These are phyloP conservation scores for Rhodotorula sp. DNA, from an alignment of 1,284 basidiomycete genomes.

Conservation along the genomic window DNA sequence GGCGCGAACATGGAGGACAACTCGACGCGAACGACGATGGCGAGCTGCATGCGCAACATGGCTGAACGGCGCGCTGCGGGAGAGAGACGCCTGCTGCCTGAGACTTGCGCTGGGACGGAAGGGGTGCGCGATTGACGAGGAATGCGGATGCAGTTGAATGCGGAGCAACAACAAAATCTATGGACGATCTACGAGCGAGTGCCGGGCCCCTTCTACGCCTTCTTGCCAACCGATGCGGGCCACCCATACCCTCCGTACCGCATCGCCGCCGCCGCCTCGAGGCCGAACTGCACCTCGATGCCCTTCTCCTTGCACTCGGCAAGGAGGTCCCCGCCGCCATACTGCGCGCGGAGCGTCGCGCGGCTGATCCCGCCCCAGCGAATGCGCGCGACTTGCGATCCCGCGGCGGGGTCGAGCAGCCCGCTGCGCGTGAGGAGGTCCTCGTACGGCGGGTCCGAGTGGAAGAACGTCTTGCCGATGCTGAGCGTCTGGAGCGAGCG, in stretches of 20 bases:
- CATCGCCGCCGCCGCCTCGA: not conserved
- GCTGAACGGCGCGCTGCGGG: too few relatives aligned
- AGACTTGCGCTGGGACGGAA: too few relatives aligned
- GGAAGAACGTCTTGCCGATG: conserved; percentile 15
- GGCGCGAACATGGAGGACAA: too few relatives aligned
- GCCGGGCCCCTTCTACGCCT: not conserved
- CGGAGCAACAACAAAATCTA: too few relatives aligned
- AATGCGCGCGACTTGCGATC: not conserved
- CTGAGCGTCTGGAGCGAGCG: conserved; percentile 1
- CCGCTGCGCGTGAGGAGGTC: not conserved
- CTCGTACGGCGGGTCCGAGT: conserved; percentile 12
- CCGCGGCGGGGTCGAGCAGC: not conserved
- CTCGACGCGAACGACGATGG: too few relatives aligned
- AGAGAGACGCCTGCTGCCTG: too few relatives aligned
- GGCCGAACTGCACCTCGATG: conserved; percentile 16
- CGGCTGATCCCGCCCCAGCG: conserved; percentile 14
- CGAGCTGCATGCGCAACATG: too few relatives aligned
- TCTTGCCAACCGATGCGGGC: not conserved
- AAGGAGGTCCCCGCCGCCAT: conserved; percentile 15
- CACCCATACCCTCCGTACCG: conserved; percentile 7
- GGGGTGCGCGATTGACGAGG: too few relatives aligned
- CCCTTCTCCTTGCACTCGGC: conserved; percentile 8
- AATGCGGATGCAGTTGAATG: too few relatives aligned
- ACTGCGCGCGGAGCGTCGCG: conserved; percentile 19
- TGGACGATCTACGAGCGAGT: too few relatives aligned